A percentile compares a stretch with the other conserved stretches of the same genome.
Conservation (phyloP, 352 stramenopile genomes). For the Pythium phragmitis region DNA sequence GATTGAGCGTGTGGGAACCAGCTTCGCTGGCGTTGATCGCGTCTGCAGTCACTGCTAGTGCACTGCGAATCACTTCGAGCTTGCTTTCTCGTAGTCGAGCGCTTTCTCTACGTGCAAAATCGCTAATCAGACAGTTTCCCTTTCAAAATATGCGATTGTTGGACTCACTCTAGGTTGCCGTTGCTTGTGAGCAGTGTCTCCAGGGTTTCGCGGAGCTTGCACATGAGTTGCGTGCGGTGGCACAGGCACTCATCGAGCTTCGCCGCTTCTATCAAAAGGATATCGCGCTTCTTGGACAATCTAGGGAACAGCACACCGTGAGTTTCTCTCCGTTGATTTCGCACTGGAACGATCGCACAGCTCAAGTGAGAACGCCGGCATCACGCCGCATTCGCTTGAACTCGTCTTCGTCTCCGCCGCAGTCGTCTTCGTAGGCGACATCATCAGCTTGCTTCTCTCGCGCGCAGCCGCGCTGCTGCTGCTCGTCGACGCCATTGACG, state of each 20-base stretch:
- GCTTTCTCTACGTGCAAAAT: constrained; percentile 1
- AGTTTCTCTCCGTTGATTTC: background rate
- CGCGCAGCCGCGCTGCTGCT: background rate
- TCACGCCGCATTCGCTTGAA: background rate
- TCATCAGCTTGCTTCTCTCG: background rate
- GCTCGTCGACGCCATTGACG: background rate
- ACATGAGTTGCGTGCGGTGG: constrained; percentile 38
- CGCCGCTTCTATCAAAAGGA: constrained; percentile 32
- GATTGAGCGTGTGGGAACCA: background rate
- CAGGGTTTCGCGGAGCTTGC: constrained; percentile 32
- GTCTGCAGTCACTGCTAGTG: background rate
- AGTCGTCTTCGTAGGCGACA: background rate
- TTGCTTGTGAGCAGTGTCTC: constrained; percentile 45
- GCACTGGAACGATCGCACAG: background rate
- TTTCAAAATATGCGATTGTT: background rate
- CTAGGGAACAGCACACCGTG: constrained; percentile 18
- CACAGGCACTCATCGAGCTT: constrained; percentile 36
- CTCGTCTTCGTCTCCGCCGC: background rate
- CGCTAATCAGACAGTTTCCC: background rate
- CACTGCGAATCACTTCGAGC: background rate
- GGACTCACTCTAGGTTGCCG: constrained; percentile 26
- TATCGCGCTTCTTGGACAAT: constrained; percentile 46
- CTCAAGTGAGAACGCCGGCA: constrained; percentile 3
- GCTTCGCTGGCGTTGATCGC: background rate
- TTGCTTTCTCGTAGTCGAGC: constrained; percentile 9